Base-by-base conservation (phyloP, 306 rosid species). In the Citrullus colocynthis region DNA sequence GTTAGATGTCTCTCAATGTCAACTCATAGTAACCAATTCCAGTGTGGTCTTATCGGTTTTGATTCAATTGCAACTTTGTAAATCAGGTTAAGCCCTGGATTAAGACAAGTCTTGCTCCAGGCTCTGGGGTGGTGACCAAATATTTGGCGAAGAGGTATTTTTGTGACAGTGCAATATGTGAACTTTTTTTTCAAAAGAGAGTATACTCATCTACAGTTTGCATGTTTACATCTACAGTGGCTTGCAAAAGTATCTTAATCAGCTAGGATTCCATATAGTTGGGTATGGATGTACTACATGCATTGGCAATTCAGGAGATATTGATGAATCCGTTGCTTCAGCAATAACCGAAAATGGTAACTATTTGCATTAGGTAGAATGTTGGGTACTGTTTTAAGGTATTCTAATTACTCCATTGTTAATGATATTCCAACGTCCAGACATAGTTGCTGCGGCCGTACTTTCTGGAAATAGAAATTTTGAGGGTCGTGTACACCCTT, bases 211-310 rank as follows among this genome's bases (percentile, higher is more conserved):
- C 65, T 59, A 12, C 81, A 7, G 39, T 45, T 13, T 21, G 57
- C 10, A 34, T 58, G 21, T 12, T 79, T 81, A 15, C 66, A 44
- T 44, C 45, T 80, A 55, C 83, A 95, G 98, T 87, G 97, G 91
- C 80, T 84, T 95, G 90, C 97, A 95, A 84, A 80, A 83, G 90
- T 90, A 90, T 86, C 85, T 95, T 88, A 90, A 95, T 85, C 89
- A 92, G 80, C 96, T 90, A 60, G 98, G 98, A 44, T 95, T 92
- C 79, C 5, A 92, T 84, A 89, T 90, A 45, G 97, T 95, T 84
- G 97, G 98, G 61, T 95, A 95, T 84, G 98, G 98, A 75, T 95
- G 98, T 84, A 95, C 98, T 58, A 95, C 98, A 2, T 95, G 98
- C 89, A 95, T 95, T 83, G 98, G 98, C 32, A 95, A 95, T 85